Evolutionary conservation across 2,329 filamentous ascomycete species (phyloP).

Genomic region (Alternaria brassicae): DNA sequence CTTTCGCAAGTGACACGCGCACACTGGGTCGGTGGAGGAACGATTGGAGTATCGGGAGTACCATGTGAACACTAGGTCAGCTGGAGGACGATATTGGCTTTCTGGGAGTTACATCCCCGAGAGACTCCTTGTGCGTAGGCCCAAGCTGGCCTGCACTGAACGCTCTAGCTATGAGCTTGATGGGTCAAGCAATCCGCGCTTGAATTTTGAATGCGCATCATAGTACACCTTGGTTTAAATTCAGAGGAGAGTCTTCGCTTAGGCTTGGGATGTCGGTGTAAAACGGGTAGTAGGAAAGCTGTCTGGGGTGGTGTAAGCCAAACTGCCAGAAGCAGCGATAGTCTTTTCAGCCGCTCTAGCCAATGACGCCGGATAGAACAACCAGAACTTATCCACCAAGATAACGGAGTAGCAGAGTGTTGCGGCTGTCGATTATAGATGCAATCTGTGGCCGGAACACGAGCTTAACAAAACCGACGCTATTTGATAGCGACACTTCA

Average conservation of each 20-base stretch:
- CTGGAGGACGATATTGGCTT: too few relatives aligned
- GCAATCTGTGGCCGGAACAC: neutral
- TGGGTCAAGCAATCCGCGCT: neutral
- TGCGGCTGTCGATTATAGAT: neutral
- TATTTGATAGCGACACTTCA: neutral
- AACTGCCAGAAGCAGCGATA: neutral
- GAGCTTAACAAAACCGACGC: neutral
- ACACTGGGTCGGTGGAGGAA: too few relatives aligned
- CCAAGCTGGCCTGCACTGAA: too few relatives aligned
- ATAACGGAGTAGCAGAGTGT: neutral
- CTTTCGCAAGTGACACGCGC: too few relatives aligned
- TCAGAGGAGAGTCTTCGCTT: neutral
- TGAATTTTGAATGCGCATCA: neutral
- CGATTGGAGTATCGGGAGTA: too few relatives aligned
- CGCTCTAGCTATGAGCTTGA: neutral
- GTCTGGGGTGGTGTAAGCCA: neutral
- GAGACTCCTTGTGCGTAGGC: too few relatives aligned
- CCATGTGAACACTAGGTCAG: too few relatives aligned
- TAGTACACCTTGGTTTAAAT: neutral
- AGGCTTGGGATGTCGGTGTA: neutral
- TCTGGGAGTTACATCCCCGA: too few relatives aligned
- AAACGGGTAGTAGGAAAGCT: neutral
- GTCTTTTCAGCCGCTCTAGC: too few relatives aligned
- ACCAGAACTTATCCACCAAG: neutral
- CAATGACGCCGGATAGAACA: neutral